phyloP scores from a whole-genome alignment of 2,329 filamentous ascomycete genomes.

The Pyrenochaeta sp. region DNA sequence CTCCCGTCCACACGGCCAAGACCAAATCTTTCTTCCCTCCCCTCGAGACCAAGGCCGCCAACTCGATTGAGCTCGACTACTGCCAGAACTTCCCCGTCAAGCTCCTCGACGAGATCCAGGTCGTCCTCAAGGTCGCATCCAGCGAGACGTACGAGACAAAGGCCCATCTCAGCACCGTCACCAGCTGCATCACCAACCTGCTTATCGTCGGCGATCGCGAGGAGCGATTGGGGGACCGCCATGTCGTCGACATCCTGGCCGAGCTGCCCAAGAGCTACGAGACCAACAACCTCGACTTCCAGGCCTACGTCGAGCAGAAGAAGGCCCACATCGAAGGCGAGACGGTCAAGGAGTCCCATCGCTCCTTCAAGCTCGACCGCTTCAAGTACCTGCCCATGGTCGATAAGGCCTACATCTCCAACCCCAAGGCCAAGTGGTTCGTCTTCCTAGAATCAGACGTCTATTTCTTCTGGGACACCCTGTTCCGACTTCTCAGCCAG shows the following conservation, averaged over 20 bases:
- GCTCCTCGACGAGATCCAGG: slow-evolving; percentile 53
- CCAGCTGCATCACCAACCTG: slow-evolving; percentile 62
- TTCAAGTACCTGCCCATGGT: slow-evolving; percentile 67
- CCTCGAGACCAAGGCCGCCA: slow-evolving; percentile 36
- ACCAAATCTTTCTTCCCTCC: slow-evolving; percentile 49
- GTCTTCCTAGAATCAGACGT: slow-evolving; percentile 50
- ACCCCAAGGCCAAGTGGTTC: slow-evolving; percentile 48
- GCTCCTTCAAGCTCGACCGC: slow-evolving; percentile 64
- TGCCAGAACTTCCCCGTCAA: slow-evolving; percentile 51
- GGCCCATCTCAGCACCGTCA: slow-evolving; percentile 61
- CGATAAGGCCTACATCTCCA: slow-evolving; percentile 56
- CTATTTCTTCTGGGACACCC: slow-evolving; percentile 50
- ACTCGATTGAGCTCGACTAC: slow-evolving; percentile 44
- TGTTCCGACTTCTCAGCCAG: slow-evolving; percentile 52
- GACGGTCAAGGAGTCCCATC: slow-evolving; percentile 56
- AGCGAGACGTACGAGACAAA: slow-evolving; percentile 53
- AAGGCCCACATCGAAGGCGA: slow-evolving; percentile 46
- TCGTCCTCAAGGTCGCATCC: slow-evolving; percentile 60
- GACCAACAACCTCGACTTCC: slow-evolving; percentile 58
- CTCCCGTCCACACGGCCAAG: slow-evolving; percentile 36
- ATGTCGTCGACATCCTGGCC: slow-evolving; percentile 58
- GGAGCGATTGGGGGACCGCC: slow-evolving; percentile 59
- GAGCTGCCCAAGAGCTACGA: slow-evolving; percentile 55
- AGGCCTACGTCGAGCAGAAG: slow-evolving; percentile 58
- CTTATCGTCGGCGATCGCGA: slow-evolving; percentile 67